These are phyloP conservation scores for Larix sibirica DNA, from an alignment of 83 land plant species.

Conservation along the genomic window DNA sequence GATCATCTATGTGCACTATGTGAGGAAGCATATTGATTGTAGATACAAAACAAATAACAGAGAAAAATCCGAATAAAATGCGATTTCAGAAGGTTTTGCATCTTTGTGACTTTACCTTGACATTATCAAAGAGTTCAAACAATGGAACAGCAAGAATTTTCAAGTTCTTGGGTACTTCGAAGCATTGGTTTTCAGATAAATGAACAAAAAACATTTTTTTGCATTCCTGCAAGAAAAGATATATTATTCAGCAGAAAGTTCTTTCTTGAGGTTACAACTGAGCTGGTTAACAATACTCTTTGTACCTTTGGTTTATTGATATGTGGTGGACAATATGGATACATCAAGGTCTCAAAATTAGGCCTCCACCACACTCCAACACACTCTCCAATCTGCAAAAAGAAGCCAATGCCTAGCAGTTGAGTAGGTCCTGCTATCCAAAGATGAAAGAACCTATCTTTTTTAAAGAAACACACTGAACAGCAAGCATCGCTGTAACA, in stretches of 20 bases:
- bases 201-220: constrained; percentile 56
- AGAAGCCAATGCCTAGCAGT: too few species aligned
- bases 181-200: constrained; percentile 40
- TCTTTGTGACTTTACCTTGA: constrained; percentile 32
- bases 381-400: constrained; percentile 64
- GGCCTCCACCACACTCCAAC: constrained; percentile 71
- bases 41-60: neutral
- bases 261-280: too few species aligned
- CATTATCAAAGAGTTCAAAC: constrained; percentile 60
- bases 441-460: too few species aligned
- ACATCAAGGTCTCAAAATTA: constrained; percentile 58
- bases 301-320: constrained; percentile 54
- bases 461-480: too few species aligned
- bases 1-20: neutral
- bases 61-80: neutral
- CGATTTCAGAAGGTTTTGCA: too few species aligned
- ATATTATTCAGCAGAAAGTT: neutral
- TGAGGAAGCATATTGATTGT: neutral
- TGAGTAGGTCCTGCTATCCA: too few species aligned
- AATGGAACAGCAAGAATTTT: constrained; percentile 58
- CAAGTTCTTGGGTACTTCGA: constrained; percentile 53
- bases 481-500: too few species aligned
- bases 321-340: constrained; percentile 59
- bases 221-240: constrained; percentile 47
- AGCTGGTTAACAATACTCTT: neutral